Base-by-base conservation (phyloP, 1,139 yeast genomes). In the Chernovozyma aurita region DNA sequence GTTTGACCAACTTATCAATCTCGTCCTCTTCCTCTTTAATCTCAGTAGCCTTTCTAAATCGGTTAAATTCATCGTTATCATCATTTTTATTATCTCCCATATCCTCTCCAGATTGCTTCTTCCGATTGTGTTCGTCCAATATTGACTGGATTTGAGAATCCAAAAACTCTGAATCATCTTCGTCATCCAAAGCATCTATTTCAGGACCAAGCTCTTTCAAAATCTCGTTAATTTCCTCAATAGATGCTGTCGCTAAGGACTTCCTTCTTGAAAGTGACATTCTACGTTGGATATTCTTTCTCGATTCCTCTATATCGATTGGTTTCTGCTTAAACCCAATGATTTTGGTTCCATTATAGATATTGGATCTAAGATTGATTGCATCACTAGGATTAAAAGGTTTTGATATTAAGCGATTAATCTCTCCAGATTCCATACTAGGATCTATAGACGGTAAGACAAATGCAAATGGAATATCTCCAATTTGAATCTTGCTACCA, bases 401-500 rank as follows among this genome's bases (percentile, higher is more conserved):
- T 40, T 65, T 63, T n/a, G 49, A 37, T 4, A 50, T 37, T 2
- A 43, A 38, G 5, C 41, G 35, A 28, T 44, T 43, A 9, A 49
- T 52, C 16, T 43, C 45, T 8, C 49, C 57, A 28, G 50, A 55
- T 18, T 59, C 65, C 30, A 47, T 45, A 4, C 21, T 32, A 3
- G 63, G 51, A 32, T 67, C 75, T 3, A 60, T 47, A 8, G 68
- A 65, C 1, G 97, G 98, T 31, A 92, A 63, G 8, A 90, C 83
- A 59, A 92, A 92, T 36, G 77, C 76, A 57, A 92, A 92, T 11
- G 90, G 82, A 18, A 92, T 86, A 52, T 87, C 95, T 8, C 97
- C 97, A 38, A 92, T 85, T 58, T 92, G 97, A 36, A 94, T 80
- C 48, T 84, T 84, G 2, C 95, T 82, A 18, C 83, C 81, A 59